Evolutionary conservation across 441 rosid species (phyloP), one percentile per base, ranked within the genome.

Genomic region (Bocquillonia castaneifolia): DNA sequence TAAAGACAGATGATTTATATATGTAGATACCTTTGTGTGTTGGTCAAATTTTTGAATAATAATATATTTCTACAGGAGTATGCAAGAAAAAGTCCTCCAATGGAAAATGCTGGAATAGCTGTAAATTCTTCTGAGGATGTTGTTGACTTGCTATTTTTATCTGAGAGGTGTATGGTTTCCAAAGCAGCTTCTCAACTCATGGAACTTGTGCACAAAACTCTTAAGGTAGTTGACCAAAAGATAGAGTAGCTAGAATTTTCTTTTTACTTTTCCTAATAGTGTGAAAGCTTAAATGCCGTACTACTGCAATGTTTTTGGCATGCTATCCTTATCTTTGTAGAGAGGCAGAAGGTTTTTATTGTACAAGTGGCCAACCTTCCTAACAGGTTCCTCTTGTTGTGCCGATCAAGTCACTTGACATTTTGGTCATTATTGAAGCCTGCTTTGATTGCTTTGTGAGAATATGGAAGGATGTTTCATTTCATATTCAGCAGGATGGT

Each of bases 91-190:
- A 72, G 77, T 75, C 53, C 67, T 61, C 58, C 66, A n/a, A 36
- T 64, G 53, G 80, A 78, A 64, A 67, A 72, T 64, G 77, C 75
- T 63, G 81, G 68, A 75, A 36, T 60, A 45, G 65, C 73, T 73
- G 79, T n/a, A 52, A 75, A 70, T 77, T 75, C 84, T 68, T 79
- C 84, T 63, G 78, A 84, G 60, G 85, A 82, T 68, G 78, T 81
- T 1, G 97, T 84, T 73, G 87, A 82, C 70, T 79, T 94, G 78
- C 88, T 90, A 64, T 92, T 92, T 74, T 81, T 87, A 4, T 86
- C 96, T 20, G 94, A 92, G 82, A 86, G 77, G 79, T 87, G 96
- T 77, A 74, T 88, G 72, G 96, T 94, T 63, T 90, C 99, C 1
- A 72, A 78, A 79, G 97, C 97, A 75, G 94, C 97, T 77, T 87